A percentile compares a stretch with the other conserved stretches of the same genome.
These are phyloP conservation scores for Coelastrella sp. DNA, from an alignment of 139 green algal species.

Conservation along the genomic window DNA sequence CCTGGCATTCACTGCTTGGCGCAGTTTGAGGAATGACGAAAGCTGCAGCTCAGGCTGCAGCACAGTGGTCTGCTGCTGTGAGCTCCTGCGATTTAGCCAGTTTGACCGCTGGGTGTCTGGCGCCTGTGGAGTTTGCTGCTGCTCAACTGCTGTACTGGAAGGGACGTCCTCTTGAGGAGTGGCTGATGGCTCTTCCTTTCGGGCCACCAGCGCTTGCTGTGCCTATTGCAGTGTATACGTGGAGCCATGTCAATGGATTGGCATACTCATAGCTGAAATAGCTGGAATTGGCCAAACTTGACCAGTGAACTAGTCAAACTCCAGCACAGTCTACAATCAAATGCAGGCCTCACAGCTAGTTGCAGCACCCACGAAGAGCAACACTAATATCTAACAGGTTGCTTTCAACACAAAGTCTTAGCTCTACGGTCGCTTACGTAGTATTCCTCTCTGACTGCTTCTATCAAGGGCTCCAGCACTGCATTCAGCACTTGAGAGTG, in stretches of 20 bases:
- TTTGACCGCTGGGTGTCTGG: neutral
- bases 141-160: neutral
- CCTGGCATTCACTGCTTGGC: conserved; percentile 31
- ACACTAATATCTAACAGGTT: too few species aligned
- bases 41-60: conserved; percentile 35
- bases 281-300: too few species aligned
- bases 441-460: conserved; percentile 23
- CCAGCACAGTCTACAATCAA: too few species aligned
- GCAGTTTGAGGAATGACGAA: conserved; percentile 18
- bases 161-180: neutral
- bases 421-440: neutral
- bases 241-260: too few species aligned
- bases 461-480: conserved; percentile 31
- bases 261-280: too few species aligned
- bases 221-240: neutral
- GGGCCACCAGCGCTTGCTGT: neutral
- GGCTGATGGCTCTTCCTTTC: neutral
- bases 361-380: too few species aligned
- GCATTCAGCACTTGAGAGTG: conserved; percentile 24
- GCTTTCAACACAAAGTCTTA: too few species aligned
- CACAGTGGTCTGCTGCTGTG: neutral
- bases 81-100: neutral
- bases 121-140: neutral
- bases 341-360: too few species aligned
- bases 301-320: too few species aligned